Conservation (phyloP, 768 basidiomycete species). For the Tubosaeta sp. region DNA sequence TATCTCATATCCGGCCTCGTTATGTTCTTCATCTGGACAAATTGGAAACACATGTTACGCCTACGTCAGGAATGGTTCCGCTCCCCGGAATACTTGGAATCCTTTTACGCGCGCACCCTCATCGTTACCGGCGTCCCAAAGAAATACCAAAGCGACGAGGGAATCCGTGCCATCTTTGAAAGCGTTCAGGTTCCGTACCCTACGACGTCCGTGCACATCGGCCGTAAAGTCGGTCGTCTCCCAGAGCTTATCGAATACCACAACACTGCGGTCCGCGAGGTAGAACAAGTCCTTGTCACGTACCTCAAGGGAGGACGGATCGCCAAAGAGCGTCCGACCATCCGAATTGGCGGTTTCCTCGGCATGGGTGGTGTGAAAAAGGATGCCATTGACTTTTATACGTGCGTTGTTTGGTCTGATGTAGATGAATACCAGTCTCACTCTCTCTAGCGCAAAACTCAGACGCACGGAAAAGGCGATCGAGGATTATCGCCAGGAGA, state of each 20-base stretch:
- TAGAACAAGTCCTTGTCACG: constrained; percentile 84
- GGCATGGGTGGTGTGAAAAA: constrained; percentile 81
- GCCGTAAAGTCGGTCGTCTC: constrained; percentile 80
- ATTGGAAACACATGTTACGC: constrained; percentile 75
- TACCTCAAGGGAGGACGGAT: constrained; percentile 84
- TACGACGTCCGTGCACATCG: constrained; percentile 86
- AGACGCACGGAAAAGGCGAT: constrained; percentile 68
- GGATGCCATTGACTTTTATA: constrained; percentile 94
- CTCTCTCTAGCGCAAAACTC: constrained; percentile 36
- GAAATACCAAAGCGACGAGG: constrained; percentile 81
- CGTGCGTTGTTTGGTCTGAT: constrained; percentile 45
- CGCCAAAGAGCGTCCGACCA: constrained; percentile 75
- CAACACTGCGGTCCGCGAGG: constrained; percentile 89
- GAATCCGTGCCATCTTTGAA: constrained; percentile 73
- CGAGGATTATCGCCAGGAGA: constrained; percentile 67
- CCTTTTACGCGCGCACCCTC: constrained; percentile 92
- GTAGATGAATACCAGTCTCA: constrained; percentile 3
- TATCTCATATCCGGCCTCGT: constrained; percentile 79
- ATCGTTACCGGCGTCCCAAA: constrained; percentile 76
- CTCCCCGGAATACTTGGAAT: constrained; percentile 80
- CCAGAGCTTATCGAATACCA: constrained; percentile 90
- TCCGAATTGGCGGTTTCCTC: constrained; percentile 72
- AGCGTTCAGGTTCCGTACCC: constrained; percentile 79
- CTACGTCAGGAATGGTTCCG: constrained; percentile 87
- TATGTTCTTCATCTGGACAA: constrained; percentile 63